Percentiles rank a stretch among this genome's conserved stretches.
Evolutionary conservation across 108 stramenopile species (phyloP).

Genomic region (Bacterosira constricta): DNA sequence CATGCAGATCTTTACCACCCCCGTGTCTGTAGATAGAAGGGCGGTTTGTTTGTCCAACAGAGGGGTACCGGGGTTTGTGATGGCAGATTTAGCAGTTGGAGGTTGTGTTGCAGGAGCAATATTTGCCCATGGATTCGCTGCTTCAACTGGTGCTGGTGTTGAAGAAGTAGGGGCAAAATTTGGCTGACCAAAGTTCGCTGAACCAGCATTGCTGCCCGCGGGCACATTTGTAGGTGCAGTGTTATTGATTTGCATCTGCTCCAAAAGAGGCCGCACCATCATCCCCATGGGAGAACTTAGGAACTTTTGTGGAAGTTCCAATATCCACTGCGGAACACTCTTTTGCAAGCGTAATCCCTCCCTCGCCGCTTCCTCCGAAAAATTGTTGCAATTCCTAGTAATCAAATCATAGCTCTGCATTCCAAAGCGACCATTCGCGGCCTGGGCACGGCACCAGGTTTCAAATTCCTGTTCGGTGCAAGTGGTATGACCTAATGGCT

Average conservation of each 20-base stretch:
- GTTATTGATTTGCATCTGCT: conserved; percentile 67
- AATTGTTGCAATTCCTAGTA: conserved; percentile 74
- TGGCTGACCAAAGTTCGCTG: background rate
- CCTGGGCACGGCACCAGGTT: conserved; percentile 53
- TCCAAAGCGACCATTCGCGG: conserved; percentile 38
- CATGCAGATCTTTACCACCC: conserved; percentile 54
- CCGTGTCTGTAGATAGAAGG: conserved; percentile 65
- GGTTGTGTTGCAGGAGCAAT: conserved; percentile 14
- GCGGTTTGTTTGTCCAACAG: conserved; percentile 59
- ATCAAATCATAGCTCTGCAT: conserved; percentile 66
- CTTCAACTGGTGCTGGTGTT: background rate
- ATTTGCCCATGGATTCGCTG: conserved; percentile 65
- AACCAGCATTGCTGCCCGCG: background rate
- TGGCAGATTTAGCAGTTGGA: background rate
- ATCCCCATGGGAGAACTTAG: conserved; percentile 75
- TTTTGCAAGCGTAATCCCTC: conserved; percentile 50
- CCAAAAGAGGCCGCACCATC: conserved; percentile 73
- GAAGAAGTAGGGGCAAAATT: conserved; percentile 7
- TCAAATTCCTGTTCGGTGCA: conserved; percentile 68
- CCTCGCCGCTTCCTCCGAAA: conserved; percentile 66
- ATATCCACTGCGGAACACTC: conserved; percentile 72
- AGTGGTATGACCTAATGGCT: conserved; percentile 53
- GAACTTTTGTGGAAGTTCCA: conserved; percentile 66
- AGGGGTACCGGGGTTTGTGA: conserved; percentile 29
- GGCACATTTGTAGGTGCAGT: conserved; percentile 44